These are phyloP conservation scores for Colletotrichum karsti DNA, from an alignment of 2,329 filamentous ascomycete genomes.

Conservation along the genomic window DNA sequence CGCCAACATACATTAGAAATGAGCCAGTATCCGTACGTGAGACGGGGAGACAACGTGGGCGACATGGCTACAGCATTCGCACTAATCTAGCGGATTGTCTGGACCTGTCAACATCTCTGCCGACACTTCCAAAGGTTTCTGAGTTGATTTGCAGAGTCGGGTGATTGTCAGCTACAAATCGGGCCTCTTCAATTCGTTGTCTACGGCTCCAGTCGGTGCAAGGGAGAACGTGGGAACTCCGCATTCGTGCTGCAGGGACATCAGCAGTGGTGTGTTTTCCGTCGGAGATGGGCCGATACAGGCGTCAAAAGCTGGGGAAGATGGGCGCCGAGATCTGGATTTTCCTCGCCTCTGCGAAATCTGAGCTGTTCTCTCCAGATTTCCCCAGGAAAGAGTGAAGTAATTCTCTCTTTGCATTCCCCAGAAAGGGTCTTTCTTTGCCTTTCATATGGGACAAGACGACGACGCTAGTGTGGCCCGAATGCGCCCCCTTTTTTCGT, in stretches of 20 bases:
- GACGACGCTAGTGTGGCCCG: neutral
- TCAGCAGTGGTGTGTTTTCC: neutral
- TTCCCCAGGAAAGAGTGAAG: neutral
- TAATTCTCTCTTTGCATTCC: neutral
- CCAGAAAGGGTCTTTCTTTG: neutral
- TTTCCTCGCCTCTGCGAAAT: neutral
- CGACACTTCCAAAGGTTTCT: neutral
- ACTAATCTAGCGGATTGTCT: neutral
- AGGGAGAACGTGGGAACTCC: neutral
- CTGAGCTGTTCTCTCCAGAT: neutral
- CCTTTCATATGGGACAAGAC: neutral
- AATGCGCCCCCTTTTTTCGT: neutral
- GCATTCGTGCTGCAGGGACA: neutral
- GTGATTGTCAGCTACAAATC: neutral
- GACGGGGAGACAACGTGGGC: neutral
- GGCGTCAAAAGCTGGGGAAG: slow-evolving; percentile 7
- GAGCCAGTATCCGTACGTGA: neutral
- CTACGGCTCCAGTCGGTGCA: neutral
- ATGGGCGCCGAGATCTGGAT: neutral
- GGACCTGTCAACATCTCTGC: neutral
- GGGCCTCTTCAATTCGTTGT: neutral
- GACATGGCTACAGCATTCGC: neutral
- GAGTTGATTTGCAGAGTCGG: neutral
- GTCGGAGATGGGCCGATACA: slow-evolving; percentile 2
- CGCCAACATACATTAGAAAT: neutral